Evolutionary conservation across 768 basidiomycete species (phyloP).

Genomic region (Leccinum aurantiacum): DNA sequence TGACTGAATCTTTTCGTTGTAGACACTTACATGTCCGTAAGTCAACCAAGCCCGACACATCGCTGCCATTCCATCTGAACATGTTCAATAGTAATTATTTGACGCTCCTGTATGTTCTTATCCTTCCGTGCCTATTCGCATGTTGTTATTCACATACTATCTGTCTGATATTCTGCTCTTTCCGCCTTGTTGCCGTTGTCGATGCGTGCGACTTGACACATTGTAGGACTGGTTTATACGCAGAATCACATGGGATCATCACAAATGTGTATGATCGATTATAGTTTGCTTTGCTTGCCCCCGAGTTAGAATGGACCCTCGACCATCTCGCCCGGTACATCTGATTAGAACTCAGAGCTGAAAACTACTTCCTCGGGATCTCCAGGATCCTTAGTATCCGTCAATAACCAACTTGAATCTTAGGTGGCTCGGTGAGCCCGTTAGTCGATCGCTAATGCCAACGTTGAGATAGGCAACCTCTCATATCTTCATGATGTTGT

Average conservation of each 20-base stretch:
- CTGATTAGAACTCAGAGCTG: neutral
- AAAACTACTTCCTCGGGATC: constrained; percentile 52
- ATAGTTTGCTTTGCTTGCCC: neutral
- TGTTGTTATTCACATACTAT: neutral
- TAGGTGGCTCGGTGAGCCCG: constrained; percentile 84
- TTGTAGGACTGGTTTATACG: constrained; percentile 78
- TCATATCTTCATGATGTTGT: neutral
- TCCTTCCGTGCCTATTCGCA: constrained; percentile 17
- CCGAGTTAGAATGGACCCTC: neutral
- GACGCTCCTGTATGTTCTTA: constrained; percentile 64
- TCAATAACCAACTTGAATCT: no score
- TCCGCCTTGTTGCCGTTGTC: no score
- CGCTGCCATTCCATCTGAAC: neutral
- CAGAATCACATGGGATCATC: constrained; percentile 86
- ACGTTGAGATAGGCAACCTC: neutral
- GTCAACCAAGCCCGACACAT: constrained; percentile 27
- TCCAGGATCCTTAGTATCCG: constrained; percentile 65
- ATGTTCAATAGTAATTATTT: constrained; percentile 70
- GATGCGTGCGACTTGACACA: neutral
- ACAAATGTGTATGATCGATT: constrained; percentile 60
- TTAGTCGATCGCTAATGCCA: constrained; percentile 32
- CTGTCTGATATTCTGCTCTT: neutral
- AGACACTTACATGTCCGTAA: constrained; percentile 89
- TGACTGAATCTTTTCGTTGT: constrained; percentile 2
- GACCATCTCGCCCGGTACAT: neutral